These are phyloP conservation scores for Cyclocybe cylindracea DNA, from an alignment of 768 basidiomycete genomes.

Conservation along the genomic window DNA sequence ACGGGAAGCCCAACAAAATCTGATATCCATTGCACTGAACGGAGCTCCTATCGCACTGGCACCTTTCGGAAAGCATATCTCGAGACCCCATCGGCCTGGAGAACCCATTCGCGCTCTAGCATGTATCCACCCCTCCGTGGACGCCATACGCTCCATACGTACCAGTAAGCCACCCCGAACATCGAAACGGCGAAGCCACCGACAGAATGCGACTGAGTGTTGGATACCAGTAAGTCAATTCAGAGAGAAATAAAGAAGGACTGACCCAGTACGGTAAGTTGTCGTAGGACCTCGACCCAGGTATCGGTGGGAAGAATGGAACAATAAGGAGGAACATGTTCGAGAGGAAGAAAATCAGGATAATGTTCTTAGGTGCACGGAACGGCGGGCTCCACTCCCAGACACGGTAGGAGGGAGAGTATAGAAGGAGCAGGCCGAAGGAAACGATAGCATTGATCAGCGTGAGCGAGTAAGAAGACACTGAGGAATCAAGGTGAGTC, in stretches of 20 bases:
- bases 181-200: constrained; percentile 46
- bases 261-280: constrained; percentile 71
- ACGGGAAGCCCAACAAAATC: too few relatives aligned
- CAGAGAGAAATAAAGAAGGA: not conserved
- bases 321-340: constrained; percentile 65
- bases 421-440: constrained; percentile 62
- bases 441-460: constrained; percentile 63
- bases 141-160: constrained; percentile 48
- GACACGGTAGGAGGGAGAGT: constrained; percentile 40
- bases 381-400: constrained; percentile 70
- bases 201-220: constrained; percentile 47
- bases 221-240: not conserved
- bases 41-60: constrained; percentile 9
- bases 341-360: constrained; percentile 59
- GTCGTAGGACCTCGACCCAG: constrained; percentile 52
- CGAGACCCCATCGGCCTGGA: constrained; percentile 61
- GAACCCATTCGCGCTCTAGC: constrained; percentile 44
- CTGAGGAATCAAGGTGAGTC: constrained; percentile 29
- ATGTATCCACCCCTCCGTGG: constrained; percentile 50
- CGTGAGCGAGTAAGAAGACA: constrained; percentile 56
- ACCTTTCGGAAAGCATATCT: constrained; percentile 51
- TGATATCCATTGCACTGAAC: not conserved
- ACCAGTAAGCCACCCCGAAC: constrained; percentile 60
- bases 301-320: constrained; percentile 62
- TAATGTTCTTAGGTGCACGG: constrained; percentile 48